Conservation (phyloP, 2,329 filamentous ascomycete species). For the Botryotinia calthae region DNA sequence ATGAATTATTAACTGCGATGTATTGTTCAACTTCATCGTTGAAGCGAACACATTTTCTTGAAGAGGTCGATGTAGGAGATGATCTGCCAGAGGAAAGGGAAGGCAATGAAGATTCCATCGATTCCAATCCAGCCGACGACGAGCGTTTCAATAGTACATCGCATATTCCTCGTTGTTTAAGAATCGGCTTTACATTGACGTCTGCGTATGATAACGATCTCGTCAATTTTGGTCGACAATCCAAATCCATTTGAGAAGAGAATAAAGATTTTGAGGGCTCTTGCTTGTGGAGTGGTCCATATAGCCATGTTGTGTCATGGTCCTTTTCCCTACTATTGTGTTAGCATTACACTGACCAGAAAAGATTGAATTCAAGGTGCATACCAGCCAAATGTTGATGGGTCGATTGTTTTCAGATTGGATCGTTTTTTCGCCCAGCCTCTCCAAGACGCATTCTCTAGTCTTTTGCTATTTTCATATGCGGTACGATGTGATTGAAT, state of each 20-base stretch:
- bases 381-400: conserved; percentile 91
- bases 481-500: conserved; percentile 76
- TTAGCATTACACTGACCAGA: conserved; percentile 33
- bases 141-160: conserved; percentile 92
- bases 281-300: conserved; percentile 78
- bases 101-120: neutral
- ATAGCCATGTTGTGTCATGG: conserved; percentile 95
- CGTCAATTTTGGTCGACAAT: conserved; percentile 32
- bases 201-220: conserved; percentile 1
- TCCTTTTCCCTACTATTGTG: conserved; percentile 75
- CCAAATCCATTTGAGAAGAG: conserved; percentile 48
- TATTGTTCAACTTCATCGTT: conserved; percentile 21
- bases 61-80: conserved; percentile 10
- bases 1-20: conserved; percentile 3
- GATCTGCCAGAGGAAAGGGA: conserved; percentile 17
- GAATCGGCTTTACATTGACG: conserved; percentile 66
- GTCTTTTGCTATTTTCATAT: conserved; percentile 74
- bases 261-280: neutral
- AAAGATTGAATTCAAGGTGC: conserved; percentile 37
- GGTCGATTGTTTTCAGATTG: conserved; percentile 79
- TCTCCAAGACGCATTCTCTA: conserved; percentile 97
- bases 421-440: conserved; percentile 95
- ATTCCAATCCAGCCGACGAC: conserved; percentile 57
- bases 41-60: conserved; percentile 20
- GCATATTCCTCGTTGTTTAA: conserved; percentile 96